A percentile compares a stretch with the other conserved stretches of the same genome.
Conservation (phyloP, 495 filamentous ascomycete species). For the Xylaria telfairii region DNA sequence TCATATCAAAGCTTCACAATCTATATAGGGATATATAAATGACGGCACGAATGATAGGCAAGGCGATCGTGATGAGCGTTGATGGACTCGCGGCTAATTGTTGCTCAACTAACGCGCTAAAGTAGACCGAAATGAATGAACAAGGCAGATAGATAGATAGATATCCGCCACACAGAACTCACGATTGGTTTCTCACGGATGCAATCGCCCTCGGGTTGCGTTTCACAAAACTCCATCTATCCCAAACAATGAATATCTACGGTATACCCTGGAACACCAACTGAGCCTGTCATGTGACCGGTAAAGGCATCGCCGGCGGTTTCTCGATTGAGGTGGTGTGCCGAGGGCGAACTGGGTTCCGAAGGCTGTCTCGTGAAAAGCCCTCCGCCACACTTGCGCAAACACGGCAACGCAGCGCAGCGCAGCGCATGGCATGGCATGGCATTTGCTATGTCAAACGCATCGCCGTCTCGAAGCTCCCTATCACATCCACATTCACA, state of each 20-base stretch:
- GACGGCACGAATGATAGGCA: slow-evolving; percentile 10
- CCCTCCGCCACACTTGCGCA: slow-evolving; percentile 13
- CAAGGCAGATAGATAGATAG: slow-evolving; percentile 9
- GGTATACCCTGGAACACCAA: slow-evolving; percentile 13
- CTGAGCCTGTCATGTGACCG: slow-evolving; percentile 15
- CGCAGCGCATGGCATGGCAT: neutral
- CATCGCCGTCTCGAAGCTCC: slow-evolving; percentile 34
- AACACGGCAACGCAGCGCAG: slow-evolving; percentile 1
- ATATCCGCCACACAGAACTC: neutral
- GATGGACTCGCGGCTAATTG: slow-evolving; percentile 14
- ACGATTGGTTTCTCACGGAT: slow-evolving; percentile 4
- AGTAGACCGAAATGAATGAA: neutral
- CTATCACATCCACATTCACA: too few species aligned
- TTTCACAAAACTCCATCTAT: slow-evolving; percentile 4
- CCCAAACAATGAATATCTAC: slow-evolving; percentile 2
- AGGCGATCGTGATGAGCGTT: slow-evolving; percentile 16
- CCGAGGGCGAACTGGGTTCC: slow-evolving; percentile 3
- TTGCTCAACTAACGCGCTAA: neutral
- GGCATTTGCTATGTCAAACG: slow-evolving; percentile 12
- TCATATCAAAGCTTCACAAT: slow-evolving; percentile 13
- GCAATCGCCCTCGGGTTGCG: slow-evolving; percentile 15
- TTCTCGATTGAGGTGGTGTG: neutral
- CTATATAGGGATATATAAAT: slow-evolving; percentile 1
- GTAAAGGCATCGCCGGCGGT: slow-evolving; percentile 4
- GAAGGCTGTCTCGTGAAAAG: neutral